Evolutionary conservation across 345 rosid genomes (phyloP).

Genomic region (Pugionium dolabratum): DNA sequence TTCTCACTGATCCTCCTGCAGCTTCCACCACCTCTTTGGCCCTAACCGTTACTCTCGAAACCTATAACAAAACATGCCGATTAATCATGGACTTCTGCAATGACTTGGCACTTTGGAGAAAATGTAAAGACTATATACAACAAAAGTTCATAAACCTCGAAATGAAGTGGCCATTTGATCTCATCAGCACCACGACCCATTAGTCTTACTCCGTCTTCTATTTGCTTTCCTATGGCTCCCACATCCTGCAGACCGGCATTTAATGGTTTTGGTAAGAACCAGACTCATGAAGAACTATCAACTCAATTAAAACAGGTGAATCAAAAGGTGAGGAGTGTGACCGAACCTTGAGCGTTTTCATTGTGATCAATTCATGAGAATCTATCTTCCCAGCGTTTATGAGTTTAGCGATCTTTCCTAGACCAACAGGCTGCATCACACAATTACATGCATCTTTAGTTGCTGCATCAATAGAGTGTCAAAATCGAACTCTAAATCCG

Average conservation of each 20-base stretch:
- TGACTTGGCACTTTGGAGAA: neutral
- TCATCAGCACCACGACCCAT: constrained; percentile 93
- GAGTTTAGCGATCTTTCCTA: constrained; percentile 88
- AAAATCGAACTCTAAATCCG: neutral
- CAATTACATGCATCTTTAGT: constrained; percentile 19
- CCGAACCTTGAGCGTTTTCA: constrained; percentile 91
- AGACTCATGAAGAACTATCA: constrained; percentile 18
- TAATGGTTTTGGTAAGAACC: constrained; percentile 15
- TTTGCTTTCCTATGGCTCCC: constrained; percentile 87
- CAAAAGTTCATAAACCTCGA: constrained; percentile 55
- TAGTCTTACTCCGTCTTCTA: constrained; percentile 90
- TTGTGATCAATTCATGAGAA: constrained; percentile 92
- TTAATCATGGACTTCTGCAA: constrained; percentile 6
- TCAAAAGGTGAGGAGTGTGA: constrained; percentile 13
- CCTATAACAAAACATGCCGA: constrained; percentile 43
- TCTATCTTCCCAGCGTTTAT: constrained; percentile 92
- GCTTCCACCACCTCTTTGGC: constrained; percentile 93
- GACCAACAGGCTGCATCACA: constrained; percentile 77
- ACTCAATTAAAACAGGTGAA: constrained; percentile 4
- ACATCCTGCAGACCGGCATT: constrained; percentile 51
- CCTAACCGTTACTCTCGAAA: constrained; percentile 84
- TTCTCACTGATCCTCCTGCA: constrained; percentile 84
- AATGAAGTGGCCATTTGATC: constrained; percentile 93
- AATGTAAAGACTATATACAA: neutral
- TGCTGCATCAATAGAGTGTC: constrained; percentile 20